Conservation (phyloP, 441 rosid genomes). For the Corymbia calophylla region DNA sequence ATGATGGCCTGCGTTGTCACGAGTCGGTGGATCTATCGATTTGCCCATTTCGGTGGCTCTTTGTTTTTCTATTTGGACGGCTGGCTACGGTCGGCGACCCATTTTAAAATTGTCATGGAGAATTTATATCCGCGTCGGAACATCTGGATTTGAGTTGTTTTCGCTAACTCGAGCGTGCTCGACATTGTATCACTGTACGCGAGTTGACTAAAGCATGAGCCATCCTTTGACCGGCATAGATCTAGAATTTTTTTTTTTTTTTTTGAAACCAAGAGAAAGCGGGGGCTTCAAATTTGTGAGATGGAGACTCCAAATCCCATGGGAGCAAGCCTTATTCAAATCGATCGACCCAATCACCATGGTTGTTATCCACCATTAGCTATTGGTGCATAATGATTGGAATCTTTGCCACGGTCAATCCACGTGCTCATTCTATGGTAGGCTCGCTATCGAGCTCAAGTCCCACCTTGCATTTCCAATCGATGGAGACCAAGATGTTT, state of each 20-base stretch:
- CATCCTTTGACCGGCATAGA: neutral
- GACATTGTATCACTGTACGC: too few species aligned
- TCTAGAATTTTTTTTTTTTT: rapidly evolving
- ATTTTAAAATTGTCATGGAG: neutral
- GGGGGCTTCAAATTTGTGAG: neutral
- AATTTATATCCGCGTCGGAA: neutral
- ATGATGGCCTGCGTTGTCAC: neutral
- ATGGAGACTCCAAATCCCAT: rapidly evolving
- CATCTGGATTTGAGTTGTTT: neutral
- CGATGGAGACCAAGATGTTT: neutral
- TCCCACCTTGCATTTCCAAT: neutral
- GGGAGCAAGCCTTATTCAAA: neutral
- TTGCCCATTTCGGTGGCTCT: neutral
- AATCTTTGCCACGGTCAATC: neutral
- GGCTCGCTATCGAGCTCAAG: neutral
- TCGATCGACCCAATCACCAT: neutral
- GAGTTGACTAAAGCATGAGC: too few species aligned
- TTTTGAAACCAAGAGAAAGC: neutral
- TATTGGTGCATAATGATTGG: neutral
- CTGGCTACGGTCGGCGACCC: neutral
- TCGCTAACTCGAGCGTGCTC: rapidly evolving
- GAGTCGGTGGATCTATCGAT: neutral
- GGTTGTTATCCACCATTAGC: neutral
- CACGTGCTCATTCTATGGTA: neutral
- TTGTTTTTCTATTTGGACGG: neutral